phyloP scores from a whole-genome alignment of 352 stramenopile species.

The Phytopythium chamaehyphon region DNA sequence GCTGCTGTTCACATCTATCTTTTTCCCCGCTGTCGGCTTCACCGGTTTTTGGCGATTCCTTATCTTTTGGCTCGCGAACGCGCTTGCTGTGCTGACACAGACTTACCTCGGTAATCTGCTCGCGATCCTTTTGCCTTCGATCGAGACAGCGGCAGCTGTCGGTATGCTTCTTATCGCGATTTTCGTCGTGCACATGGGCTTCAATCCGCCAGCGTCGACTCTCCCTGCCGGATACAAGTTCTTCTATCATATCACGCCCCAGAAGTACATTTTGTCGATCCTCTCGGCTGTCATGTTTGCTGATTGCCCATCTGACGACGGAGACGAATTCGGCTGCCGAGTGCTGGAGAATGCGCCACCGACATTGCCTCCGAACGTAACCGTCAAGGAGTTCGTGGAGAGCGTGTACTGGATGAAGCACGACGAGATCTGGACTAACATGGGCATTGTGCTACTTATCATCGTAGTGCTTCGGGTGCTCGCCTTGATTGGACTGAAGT shows the following conservation, averaged over 20 bases:
- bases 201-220: constrained; percentile 46
- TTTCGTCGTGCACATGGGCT: constrained; percentile 75
- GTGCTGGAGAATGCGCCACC: constrained; percentile 17
- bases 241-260: constrained; percentile 51
- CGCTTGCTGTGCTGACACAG: constrained; percentile 37
- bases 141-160: constrained; percentile 35
- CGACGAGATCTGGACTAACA: constrained; percentile 30
- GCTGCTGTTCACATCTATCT: constrained; percentile 42
- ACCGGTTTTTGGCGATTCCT: constrained; percentile 18
- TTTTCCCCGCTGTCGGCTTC: constrained; percentile 53
- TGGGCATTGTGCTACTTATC: constrained; percentile 28
- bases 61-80: constrained; percentile 41
- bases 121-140: constrained; percentile 26
- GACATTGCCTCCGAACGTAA: constrained; percentile 16
- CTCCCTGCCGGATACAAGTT: constrained; percentile 51
- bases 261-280: constrained; percentile 37
- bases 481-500: constrained; percentile 38
- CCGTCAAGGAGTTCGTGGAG: constrained; percentile 41
- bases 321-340: constrained; percentile 20
- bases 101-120: constrained; percentile 46
- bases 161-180: constrained; percentile 52
- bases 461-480: constrained; percentile 43
- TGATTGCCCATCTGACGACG: constrained; percentile 17
- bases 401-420: constrained; percentile 31
- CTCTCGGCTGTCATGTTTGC: constrained; percentile 36